Evolutionary conservation across 2,329 filamentous ascomycete genomes (phyloP), one percentile per base, ranked within the genome.

Genomic region (Dothideomycetes sp.): DNA sequence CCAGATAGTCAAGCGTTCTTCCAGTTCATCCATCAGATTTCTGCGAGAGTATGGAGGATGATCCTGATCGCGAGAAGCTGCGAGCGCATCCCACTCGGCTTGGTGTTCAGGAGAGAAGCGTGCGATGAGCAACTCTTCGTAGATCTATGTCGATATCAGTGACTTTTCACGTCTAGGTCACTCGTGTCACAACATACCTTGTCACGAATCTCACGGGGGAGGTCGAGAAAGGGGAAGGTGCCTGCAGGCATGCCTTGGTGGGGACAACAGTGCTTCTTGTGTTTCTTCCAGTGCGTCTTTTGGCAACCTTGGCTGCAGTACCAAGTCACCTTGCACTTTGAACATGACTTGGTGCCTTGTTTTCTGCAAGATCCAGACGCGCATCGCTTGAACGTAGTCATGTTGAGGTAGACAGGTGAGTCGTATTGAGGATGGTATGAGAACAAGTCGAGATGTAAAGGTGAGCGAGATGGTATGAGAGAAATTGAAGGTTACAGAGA

Each of bases 301-400:
- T 37, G 34, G 25, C 34, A 37, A 13, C 4, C 10, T 17, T 37
- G 28, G 25, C 34, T 37, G 18, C 34, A 37, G 18, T 37, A 37
- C 17, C 20, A 37, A n/a, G 25, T 37, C 3, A 37, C 34, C 17
- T 28, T 37, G 18, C 34, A 37, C 18, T 37, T 37, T 17, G 17
- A 17, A 18, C 34, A 37, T 10, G 25, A 18, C 5, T 27, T n/a
- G 27, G 25, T 37, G 18, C 34, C 34, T 19, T 30, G 17, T 13
- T 30, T 22, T 5, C 10, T 19, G 25, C 34, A 37, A 30, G 34
- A 28, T 17, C 34, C 25, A n/a, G 34, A 37, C 2, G 34, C 34
- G 16, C 34, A 37, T 2, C 34, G 25, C 7, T 29, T 28, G 9
- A n/a, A 27, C 12, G 18, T 13, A 4, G 24, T 18, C 25, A 29